Evolutionary conservation across 2,329 filamentous ascomycete genomes (phyloP).

Genomic region (Colletotrichum tabaci): DNA sequence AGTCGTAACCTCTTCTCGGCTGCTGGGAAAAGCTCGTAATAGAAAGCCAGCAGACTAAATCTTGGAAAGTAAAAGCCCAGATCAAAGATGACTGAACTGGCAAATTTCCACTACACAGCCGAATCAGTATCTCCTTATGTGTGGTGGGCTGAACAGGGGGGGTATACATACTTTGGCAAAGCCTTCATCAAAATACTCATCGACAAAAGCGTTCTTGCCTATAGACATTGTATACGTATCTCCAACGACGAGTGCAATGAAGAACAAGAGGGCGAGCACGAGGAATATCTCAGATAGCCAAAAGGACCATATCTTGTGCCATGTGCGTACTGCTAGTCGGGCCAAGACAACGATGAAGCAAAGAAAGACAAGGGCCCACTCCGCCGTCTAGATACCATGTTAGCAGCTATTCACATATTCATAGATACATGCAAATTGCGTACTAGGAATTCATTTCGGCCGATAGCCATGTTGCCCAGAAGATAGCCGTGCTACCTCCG

Average conservation of each 20-base stretch:
- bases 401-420: not conserved
- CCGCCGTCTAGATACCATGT: not conserved
- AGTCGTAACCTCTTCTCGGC: not conserved
- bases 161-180: not conserved
- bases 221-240: constrained; percentile 3
- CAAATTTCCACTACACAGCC: not conserved
- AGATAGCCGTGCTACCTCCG: not conserved
- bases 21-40: not conserved
- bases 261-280: not conserved
- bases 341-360: not conserved
- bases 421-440: not conserved
- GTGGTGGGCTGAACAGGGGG: not conserved
- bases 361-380: not conserved
- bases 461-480: not conserved
- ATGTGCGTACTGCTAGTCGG: constrained; percentile 10
- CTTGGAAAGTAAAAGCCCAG: constrained; percentile 7
- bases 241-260: not conserved
- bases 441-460: not conserved
- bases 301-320: constrained; percentile 2
- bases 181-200: not conserved
- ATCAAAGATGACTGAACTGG: constrained; percentile 7
- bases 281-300: constrained; percentile 15
- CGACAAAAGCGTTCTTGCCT: not conserved
- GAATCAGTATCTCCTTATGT: not conserved
- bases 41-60: constrained; percentile 7